Conservation (phyloP, 2,329 filamentous ascomycete species). For the Bipolaris zeicola region DNA sequence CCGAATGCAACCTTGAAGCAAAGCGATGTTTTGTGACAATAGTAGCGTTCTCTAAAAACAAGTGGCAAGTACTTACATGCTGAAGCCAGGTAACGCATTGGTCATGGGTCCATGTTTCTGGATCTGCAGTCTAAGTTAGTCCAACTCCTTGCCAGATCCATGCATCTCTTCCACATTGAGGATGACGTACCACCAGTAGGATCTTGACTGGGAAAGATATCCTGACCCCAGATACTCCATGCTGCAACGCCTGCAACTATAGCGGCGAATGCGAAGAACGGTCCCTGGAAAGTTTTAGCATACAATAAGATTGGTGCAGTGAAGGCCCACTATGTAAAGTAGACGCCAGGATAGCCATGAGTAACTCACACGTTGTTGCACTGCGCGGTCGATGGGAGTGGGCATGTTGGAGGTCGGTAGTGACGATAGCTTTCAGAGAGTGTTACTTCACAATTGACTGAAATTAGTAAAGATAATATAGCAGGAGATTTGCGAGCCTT, state of each 20-base stretch:
- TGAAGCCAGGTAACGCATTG: conserved; percentile 83
- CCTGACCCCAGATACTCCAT: conserved; percentile 84
- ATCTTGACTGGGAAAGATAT: conserved; percentile 81
- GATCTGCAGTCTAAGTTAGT: conserved; percentile 53
- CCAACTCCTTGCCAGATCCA: not conserved
- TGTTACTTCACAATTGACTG: not conserved
- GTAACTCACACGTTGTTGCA: conserved; percentile 51
- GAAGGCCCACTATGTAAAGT: conserved; percentile 29
- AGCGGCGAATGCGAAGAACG: conserved; percentile 68
- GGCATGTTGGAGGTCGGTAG: conserved; percentile 48
- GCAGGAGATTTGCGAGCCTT: not conserved
- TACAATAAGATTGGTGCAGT: not conserved
- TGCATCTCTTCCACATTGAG: not conserved
- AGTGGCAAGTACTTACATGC: conserved; percentile 64
- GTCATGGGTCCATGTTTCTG: conserved; percentile 74
- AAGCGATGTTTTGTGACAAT: not conserved
- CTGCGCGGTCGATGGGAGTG: conserved; percentile 56
- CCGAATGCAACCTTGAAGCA: not conserved
- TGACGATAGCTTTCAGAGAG: not conserved
- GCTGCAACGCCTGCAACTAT: conserved; percentile 80
- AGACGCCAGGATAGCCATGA: conserved; percentile 27
- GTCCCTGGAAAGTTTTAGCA: conserved; percentile 28
- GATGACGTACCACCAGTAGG: conserved; percentile 72
- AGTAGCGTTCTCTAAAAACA: not conserved
- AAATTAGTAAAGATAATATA: not conserved